Conservation (phyloP, 371 early-diverging fungal genomes). For the Circinella minor region DNA sequence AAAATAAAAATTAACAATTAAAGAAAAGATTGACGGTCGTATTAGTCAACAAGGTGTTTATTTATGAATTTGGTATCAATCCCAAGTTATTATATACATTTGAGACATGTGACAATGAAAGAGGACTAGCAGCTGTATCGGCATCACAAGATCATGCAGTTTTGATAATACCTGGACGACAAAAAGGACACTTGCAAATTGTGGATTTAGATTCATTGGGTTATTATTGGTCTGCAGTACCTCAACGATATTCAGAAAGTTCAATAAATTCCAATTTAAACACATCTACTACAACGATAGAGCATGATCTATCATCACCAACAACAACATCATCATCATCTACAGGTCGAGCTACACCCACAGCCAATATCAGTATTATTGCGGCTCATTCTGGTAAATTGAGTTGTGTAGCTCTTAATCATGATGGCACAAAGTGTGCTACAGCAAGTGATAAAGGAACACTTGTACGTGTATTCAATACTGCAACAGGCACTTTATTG, state of each 20-base stretch:
- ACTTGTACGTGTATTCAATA: conserved; percentile 88
- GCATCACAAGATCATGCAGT: conserved; percentile 66
- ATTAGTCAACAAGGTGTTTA: conserved; percentile 78
- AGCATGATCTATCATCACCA: not conserved
- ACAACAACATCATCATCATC: conserved; percentile 10
- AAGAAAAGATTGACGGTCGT: conserved; percentile 75
- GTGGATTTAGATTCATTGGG: conserved; percentile 76
- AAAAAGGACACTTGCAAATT: conserved; percentile 86
- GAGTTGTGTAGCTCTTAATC: conserved; percentile 77
- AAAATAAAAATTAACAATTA: not conserved
- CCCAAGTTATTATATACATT: conserved; percentile 81
- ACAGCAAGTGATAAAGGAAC: conserved; percentile 91
- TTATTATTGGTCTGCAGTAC: conserved; percentile 25
- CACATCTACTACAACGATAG: conserved; percentile 1
- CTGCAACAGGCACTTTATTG: conserved; percentile 72
- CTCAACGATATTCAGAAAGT: conserved; percentile 8
- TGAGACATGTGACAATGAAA: conserved; percentile 85
- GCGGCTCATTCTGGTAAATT: conserved; percentile 84
- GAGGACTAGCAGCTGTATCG: conserved; percentile 73
- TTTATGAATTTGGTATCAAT: conserved; percentile 77
- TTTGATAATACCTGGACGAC: conserved; percentile 77
- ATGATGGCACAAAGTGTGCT: conserved; percentile 79
- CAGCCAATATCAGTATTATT: conserved; percentile 77
- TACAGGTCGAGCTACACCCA: conserved; percentile 22
- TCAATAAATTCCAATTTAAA: conserved; percentile 12